Evolutionary conservation across 2,329 filamentous ascomycete species (phyloP), one percentile per base, ranked within the genome.

Genomic region (Penicillium sp.): DNA sequence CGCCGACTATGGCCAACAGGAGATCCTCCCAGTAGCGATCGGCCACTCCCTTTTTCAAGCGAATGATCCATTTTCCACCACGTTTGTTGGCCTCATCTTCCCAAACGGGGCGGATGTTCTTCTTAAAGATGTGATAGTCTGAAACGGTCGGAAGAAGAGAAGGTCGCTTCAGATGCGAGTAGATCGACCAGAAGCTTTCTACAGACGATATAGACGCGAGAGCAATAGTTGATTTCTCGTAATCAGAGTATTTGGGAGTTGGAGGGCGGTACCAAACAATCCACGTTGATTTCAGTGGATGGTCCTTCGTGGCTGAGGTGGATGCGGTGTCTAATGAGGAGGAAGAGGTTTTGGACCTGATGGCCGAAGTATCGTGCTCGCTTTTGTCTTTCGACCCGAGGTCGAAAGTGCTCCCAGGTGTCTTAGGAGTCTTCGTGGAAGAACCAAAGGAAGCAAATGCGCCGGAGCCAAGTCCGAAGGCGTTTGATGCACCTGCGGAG

Each of bases 21-120:
- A 97, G 80, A 69, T 97, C 90, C 78, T 99, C 94, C 91, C 94
- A 99, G 74, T 96, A 97, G 55, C 93, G 86, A 74, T 97, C 94
- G 18, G 91, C 90, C 20, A 99, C 90, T 24, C 94, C 94, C 80
- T 99, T 99, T 83, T 96, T 97, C 71, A 99, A 79, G 63, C 93
- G 84, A 71, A 99, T 87, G 63, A 97, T 92, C 93, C 93, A 99
- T 77, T 99, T 99, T 52, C 94, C 94, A 55, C 94, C 94, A 64
- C 87, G 88, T 74, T 91, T 94, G 77, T 99, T 99, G 71, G 95
- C 91, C 47, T 96, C 91, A 65, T 99, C 94, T 74, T 99, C 94
- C 94, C 94, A 99, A 65, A 99, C 94, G 21, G 94, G 94, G 59
- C 94, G 86, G 60, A 99, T 92, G 55, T 92, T 93, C 69, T 94